Base-by-base conservation (phyloP, 164 flowering plant genomes). In the Dillenia suffruticosa region DNA sequence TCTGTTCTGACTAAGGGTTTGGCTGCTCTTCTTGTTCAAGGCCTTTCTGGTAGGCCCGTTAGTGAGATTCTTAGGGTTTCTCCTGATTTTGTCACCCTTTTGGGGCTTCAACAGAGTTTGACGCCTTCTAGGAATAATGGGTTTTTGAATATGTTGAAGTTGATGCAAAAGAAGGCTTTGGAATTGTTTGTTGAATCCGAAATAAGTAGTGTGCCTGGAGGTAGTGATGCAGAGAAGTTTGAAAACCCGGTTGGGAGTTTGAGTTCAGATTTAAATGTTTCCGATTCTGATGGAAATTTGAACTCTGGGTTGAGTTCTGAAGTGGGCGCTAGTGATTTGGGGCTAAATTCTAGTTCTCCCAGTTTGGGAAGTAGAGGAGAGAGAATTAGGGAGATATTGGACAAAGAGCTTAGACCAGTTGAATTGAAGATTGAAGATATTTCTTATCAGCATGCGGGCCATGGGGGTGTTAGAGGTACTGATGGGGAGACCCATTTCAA, bases 41-140 rank as follows among this genome's bases (percentile, higher is more conserved):
- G 97, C 12, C 82, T 94, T 50, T 89, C 96, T 9, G 92, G 95
- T 5, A 63, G 75, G 17, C 80, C 95, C 0, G 86, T 84, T 0
- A 68, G 76, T 15, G 92, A 89, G 63, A 75, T 94, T 63, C 32
- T 85, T 47, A 68, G 79, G 63, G 90, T 91, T 53, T 77, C 93
- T 5, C 97, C 96, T 2, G 96, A 89, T 76, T 94, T 91, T 50
- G 82, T 72, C 10, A 75, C 77, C 56, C 77, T 84, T 65, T 80
- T 94, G 9, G 99, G 99, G 54, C 75, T 94, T 46, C 83, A 85
- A 52, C 99, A 91, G 90, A 87, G 89, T 56, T 70, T 94, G 40
- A 87, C 95, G 1, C 95, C 98, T 49, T 86, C 93, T 6, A 80
- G 97, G 81, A 91, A 91, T 75, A 94, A 94, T 72, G 99, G 97